Conservation (phyloP, 805 yeast genomes). For the Wickerhamiella domercqiae region DNA sequence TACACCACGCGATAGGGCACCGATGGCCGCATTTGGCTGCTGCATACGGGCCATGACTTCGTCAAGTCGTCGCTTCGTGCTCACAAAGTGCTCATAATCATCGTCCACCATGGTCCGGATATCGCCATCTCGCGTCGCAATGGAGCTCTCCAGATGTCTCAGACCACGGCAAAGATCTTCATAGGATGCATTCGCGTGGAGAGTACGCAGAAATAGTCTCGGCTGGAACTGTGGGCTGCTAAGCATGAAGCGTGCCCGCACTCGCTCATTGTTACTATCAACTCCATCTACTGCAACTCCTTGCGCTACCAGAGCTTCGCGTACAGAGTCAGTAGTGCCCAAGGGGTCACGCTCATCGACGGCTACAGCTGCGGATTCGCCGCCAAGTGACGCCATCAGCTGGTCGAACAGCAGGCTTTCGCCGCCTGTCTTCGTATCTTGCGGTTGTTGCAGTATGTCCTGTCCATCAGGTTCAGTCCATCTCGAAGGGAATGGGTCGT, state of each 20-base stretch:
- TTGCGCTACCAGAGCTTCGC: conserved; percentile 28
- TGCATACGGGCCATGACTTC: conserved; percentile 39
- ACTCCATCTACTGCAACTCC: conserved; percentile 27
- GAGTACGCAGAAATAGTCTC: conserved; percentile 35
- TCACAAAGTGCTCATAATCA: conserved; percentile 50
- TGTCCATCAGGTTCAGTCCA: conserved; percentile 12
- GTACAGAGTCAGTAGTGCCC: conserved; percentile 34
- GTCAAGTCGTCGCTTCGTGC: conserved; percentile 49
- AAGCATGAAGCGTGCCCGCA: conserved; percentile 35
- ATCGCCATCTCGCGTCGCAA: conserved; percentile 32
- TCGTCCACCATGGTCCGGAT: conserved; percentile 37
- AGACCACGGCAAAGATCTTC: conserved; percentile 35
- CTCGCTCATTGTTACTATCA: conserved; percentile 16
- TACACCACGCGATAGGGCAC: conserved; percentile 25
- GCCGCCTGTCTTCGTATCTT: background rate
- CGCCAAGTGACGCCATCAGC: conserved; percentile 15
- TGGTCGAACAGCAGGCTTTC: conserved; percentile 15
- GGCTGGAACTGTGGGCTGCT: conserved; percentile 43
- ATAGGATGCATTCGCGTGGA: conserved; percentile 42
- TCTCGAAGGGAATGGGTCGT: conserved; percentile 11
- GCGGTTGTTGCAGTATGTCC: background rate
- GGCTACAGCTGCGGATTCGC: conserved; percentile 7
- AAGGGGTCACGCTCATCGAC: conserved; percentile 39
- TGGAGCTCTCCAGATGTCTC: conserved; percentile 33
- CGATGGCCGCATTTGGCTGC: conserved; percentile 20